These are phyloP conservation scores for Apium graveolens DNA, from an alignment of 129 eudicot species.

Conservation along the genomic window DNA sequence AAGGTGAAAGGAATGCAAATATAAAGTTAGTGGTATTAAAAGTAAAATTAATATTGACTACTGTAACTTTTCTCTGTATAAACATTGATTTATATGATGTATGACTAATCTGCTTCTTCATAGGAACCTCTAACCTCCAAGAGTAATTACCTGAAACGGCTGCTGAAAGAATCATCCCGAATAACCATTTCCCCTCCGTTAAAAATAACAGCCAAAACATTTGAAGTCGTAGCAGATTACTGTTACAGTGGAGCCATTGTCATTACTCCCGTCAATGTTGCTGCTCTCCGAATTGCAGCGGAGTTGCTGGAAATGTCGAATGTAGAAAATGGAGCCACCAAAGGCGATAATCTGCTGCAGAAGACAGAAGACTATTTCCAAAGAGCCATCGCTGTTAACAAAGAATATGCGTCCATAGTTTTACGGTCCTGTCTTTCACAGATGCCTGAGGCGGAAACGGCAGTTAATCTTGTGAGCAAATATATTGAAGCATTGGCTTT, in stretches of 20 bases:
- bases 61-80: background rate
- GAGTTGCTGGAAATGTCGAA: conserved; percentile 50
- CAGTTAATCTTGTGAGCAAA: conserved; percentile 43
- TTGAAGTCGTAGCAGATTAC: conserved; percentile 44
- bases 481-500: conserved; percentile 53
- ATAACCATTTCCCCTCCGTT: conserved; percentile 65
- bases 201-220: conserved; percentile 60
- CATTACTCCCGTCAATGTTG: conserved; percentile 67
- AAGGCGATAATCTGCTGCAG: conserved; percentile 33
- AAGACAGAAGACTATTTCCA: conserved; percentile 56
- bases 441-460: conserved; percentile 74
- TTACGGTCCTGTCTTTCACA: conserved; percentile 44
- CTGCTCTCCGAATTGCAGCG: conserved; percentile 60
- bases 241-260: conserved; percentile 54
- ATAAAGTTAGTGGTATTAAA: background rate
- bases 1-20: background rate
- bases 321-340: background rate
- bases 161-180: conserved; percentile 34
- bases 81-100: background rate
- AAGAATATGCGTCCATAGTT: conserved; percentile 40
- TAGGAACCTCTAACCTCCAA: conserved; percentile 52
- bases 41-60: background rate
- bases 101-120: conserved; percentile 3
- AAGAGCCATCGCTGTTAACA: conserved; percentile 36
- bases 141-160: conserved; percentile 59